Evolutionary conservation across 257 asterid genomes (phyloP).

Genomic region (Nicotiana obtusifolia): DNA sequence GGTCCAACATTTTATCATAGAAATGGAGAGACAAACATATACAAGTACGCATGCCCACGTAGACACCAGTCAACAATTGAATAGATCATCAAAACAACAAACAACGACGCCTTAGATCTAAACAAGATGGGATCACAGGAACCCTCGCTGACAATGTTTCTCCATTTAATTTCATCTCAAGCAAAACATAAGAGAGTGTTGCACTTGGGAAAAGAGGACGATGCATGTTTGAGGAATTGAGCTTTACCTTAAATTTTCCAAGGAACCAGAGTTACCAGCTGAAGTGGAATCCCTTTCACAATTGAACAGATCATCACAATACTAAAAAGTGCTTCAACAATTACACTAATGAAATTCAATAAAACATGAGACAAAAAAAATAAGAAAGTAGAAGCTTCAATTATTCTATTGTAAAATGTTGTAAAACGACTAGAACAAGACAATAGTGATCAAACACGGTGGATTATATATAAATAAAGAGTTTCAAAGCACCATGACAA

Average conservation of each 20-base stretch:
- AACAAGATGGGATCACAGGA: neutral
- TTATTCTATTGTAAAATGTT: no score
- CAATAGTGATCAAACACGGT: no score
- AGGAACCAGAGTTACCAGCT: neutral
- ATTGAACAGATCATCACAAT: no score
- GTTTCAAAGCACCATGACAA: neutral
- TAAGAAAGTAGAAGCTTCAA: no score
- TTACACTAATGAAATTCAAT: no score
- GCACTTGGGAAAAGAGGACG: neutral
- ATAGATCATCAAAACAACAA: neutral
- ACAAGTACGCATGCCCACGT: neutral
- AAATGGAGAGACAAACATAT: neutral
- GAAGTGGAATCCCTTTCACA: no score
- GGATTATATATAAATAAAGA: no score
- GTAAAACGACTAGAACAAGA: no score
- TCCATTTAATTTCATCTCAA: neutral
- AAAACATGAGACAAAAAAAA: no score
- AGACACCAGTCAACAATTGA: neutral
- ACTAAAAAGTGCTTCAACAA: no score
- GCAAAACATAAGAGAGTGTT: neutral
- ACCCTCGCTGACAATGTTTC: neutral
- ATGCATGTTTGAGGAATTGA: slow-evolving; percentile 2
- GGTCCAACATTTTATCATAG: neutral
- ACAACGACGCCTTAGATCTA: neutral
- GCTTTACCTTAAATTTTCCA: neutral